Conservation (phyloP, 345 rosid species). For the Camelina sativa region DNA sequence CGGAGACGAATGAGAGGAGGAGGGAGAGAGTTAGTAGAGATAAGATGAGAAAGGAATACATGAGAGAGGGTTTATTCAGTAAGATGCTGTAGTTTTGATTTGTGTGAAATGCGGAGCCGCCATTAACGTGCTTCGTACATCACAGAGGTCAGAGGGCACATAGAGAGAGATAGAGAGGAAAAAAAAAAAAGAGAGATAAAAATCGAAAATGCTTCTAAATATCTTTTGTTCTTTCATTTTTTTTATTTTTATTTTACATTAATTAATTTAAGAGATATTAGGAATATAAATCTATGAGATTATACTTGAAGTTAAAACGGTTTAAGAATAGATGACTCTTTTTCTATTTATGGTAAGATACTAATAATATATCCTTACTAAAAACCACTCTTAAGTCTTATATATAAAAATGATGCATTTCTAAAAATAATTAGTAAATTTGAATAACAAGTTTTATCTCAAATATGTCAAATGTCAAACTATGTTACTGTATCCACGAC, state of each 20-base stretch:
- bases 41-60: slow-evolving; percentile 51
- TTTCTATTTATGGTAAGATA: no score
- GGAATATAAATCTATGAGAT: no score
- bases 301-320: no score
- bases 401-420: background rate
- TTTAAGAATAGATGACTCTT: no score
- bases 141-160: background rate
- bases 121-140: slow-evolving; percentile 55
- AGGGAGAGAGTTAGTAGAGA: slow-evolving; percentile 52
- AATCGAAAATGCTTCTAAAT: background rate
- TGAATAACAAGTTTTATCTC: background rate
- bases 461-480: background rate
- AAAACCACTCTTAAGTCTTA: background rate
- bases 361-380: no score
- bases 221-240: no score
- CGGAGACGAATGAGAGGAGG: slow-evolving; percentile 49
- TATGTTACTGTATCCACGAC: no score
- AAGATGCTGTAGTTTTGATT: slow-evolving; percentile 26
- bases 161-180: background rate
- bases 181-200: background rate
- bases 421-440: background rate
- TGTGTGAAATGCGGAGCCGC: slow-evolving; percentile 48
- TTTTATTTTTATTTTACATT: no score
- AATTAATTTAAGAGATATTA: no score
- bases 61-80: slow-evolving; percentile 45